A percentile compares a stretch with the other conserved stretches of the same genome.
phyloP scores from a whole-genome alignment of 1,284 basidiomycete genomes.

The Nidula niveotomentosa region DNA sequence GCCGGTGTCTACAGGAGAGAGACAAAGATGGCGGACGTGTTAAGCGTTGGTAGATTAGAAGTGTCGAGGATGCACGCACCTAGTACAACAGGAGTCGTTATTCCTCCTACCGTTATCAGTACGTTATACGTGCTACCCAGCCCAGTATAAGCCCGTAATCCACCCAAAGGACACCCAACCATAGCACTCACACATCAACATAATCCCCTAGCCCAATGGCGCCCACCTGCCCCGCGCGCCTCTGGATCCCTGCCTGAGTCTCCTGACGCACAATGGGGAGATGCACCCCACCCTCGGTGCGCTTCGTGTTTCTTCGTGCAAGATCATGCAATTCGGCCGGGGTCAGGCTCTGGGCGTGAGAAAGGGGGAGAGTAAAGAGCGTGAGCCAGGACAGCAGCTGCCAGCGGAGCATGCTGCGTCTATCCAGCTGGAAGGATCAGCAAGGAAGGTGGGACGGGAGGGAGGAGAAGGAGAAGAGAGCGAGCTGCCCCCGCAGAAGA shows the following conservation, averaged over 20 bases:
- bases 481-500: background rate
- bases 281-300: slow-evolving; percentile 25
- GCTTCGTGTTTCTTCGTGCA: slow-evolving; percentile 16
- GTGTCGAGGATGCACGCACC: slow-evolving; percentile 25
- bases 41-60: background rate
- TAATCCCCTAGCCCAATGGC: slow-evolving; percentile 40
- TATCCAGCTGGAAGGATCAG: too few relatives aligned
- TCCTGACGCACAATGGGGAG: slow-evolving; percentile 23
- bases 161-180: slow-evolving; percentile 20
- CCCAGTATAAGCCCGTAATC: too few relatives aligned
- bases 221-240: slow-evolving; percentile 17
- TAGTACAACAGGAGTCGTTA: slow-evolving; percentile 39
- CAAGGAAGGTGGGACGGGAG: background rate
- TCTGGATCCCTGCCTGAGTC: slow-evolving; percentile 8
- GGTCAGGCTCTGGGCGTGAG: background rate
- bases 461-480: background rate
- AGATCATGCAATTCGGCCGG: slow-evolving; percentile 11
- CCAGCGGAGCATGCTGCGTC: too few relatives aligned
- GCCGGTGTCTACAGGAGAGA: slow-evolving; percentile 42
- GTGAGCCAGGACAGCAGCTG: too few relatives aligned
- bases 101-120: slow-evolving; percentile 39
- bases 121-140: slow-evolving; percentile 44
- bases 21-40: background rate
- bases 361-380: too few relatives aligned
- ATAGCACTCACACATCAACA: slow-evolving; percentile 42